Conservation (phyloP, 495 filamentous ascomycete genomes). For the Annulohypoxylon moriforme region DNA sequence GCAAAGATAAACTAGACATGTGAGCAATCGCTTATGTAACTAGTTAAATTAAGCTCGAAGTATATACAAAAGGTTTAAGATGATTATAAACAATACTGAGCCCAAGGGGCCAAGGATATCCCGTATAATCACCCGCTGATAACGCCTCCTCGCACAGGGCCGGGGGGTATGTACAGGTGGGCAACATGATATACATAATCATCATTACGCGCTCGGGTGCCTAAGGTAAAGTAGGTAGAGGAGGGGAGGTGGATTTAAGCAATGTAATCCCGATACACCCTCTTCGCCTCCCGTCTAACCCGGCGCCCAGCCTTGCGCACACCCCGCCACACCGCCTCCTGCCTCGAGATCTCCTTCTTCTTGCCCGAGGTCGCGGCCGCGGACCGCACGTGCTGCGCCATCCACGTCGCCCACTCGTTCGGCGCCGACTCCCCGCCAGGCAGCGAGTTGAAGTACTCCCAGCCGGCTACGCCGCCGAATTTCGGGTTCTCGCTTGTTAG, state of each 20-base stretch:
- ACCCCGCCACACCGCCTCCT: conserved; percentile 40
- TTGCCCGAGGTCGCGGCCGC: conserved; percentile 22
- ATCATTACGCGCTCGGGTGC: neutral
- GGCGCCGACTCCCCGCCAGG: conserved; percentile 69
- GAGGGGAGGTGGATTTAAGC: conserved; percentile 6
- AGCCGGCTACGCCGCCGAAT: conserved; percentile 85
- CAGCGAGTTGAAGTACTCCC: conserved; percentile 85
- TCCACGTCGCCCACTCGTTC: conserved; percentile 73
- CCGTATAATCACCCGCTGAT: neutral
- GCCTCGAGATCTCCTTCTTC: conserved; percentile 37
- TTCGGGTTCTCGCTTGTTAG: conserved; percentile 52
- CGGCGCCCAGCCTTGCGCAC: conserved; percentile 41
- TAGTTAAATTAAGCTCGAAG: neutral
- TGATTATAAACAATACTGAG: neutral
- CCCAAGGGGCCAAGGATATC: neutral
- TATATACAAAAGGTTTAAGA: conserved; percentile 2
- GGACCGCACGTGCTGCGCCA: conserved; percentile 46
- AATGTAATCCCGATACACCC: conserved; percentile 41
- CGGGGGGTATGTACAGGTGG: neutral
- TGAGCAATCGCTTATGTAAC: neutral
- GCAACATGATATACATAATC: neutral
- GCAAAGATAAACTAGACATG: neutral
- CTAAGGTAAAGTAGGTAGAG: neutral
- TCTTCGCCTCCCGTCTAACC: conserved; percentile 44
- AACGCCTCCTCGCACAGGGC: neutral